Percentiles rank a stretch among this genome's conserved stretches.
Evolutionary conservation across 2,329 filamentous ascomycete species (phyloP).

Genomic region (Helminthosporium solani): DNA sequence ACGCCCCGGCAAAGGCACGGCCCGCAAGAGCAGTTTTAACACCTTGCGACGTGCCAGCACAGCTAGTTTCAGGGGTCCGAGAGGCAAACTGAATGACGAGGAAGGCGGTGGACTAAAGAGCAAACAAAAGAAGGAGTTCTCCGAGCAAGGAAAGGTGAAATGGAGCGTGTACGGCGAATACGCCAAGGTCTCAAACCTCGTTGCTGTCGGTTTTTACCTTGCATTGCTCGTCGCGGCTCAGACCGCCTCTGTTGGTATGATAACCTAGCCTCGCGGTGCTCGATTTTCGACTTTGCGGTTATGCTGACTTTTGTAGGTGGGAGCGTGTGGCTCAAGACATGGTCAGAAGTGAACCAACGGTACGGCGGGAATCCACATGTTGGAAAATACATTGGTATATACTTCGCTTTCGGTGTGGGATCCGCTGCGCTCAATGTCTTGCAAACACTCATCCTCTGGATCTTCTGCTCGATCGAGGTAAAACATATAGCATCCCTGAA

Average conservation of each 20-base stretch:
- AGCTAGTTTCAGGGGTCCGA: conserved; percentile 82
- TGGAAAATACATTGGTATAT: conserved; percentile 90
- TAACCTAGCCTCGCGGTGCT: conserved; percentile 18
- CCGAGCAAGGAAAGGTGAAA: conserved; percentile 96
- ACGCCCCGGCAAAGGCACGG: conserved; percentile 58
- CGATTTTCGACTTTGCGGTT: conserved; percentile 16
- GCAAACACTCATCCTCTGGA: conserved; percentile 95
- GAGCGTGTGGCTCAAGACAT: conserved; percentile 90
- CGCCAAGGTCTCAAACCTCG: conserved; percentile 87
- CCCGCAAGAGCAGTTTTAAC: conserved; percentile 66
- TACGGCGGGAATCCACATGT: conserved; percentile 70
- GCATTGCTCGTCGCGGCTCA: conserved; percentile 76
- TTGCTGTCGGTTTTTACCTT: conserved; percentile 79
- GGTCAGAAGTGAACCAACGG: conserved; percentile 77
- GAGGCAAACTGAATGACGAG: conserved; percentile 82
- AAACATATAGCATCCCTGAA: conserved; percentile 29
- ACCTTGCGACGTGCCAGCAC: conserved; percentile 89
- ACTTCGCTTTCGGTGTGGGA: conserved; percentile 91
- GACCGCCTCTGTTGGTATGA: conserved; percentile 73
- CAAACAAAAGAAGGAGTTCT: conserved; percentile 81
- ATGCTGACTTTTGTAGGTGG: conserved; percentile 56
- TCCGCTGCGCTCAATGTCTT: conserved; percentile 80
- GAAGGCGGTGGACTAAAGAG: conserved; percentile 74
- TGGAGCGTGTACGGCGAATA: conserved; percentile 95
- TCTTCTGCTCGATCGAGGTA: conserved; percentile 98